A percentile compares a stretch with the other conserved stretches of the same genome.
Evolutionary conservation across 768 basidiomycete genomes (phyloP).

Genomic region (Austroboletus eburneus): DNA sequence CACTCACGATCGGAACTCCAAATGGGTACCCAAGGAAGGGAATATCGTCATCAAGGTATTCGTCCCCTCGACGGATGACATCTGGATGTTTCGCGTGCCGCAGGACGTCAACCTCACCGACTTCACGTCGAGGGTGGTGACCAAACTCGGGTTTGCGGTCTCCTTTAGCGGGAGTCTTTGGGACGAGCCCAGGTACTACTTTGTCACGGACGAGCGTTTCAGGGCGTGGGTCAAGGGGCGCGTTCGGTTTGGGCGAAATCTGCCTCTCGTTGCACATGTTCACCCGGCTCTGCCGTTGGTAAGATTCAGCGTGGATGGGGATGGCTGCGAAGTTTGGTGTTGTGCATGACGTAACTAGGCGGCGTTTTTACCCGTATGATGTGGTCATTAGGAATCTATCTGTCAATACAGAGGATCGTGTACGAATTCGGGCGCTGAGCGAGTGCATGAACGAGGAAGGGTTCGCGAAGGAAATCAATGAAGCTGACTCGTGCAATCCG

Average conservation of each 20-base stretch:
- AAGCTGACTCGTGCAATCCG: too few species aligned
- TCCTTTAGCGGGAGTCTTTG: slow-evolving; percentile 30
- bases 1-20: slow-evolving; percentile 1
- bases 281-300: slow-evolving; percentile 14
- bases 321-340: slow-evolving; percentile 23
- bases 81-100: slow-evolving; percentile 37
- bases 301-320: slow-evolving; percentile 12
- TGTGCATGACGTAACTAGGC: slow-evolving; percentile 4
- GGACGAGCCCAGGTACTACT: slow-evolving; percentile 27
- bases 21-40: slow-evolving; percentile 33
- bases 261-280: slow-evolving; percentile 33
- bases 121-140: slow-evolving; percentile 30
- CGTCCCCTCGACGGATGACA: slow-evolving; percentile 37
- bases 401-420: too few species aligned
- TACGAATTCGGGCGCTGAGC: too few species aligned
- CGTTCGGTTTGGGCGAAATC: slow-evolving; percentile 32
- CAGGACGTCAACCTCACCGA: slow-evolving; percentile 26
- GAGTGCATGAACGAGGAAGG: too few species aligned
- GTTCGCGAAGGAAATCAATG: too few species aligned
- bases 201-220: slow-evolving; percentile 32
- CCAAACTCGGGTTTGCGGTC: slow-evolving; percentile 36
- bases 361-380: too few species aligned
- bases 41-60: slow-evolving; percentile 38
- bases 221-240: slow-evolving; percentile 32
- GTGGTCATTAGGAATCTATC: too few species aligned